Percentiles rank a stretch among this genome's conserved stretches.
These are phyloP conservation scores for Suillus paluster DNA, from an alignment of 768 basidiomycete genomes.

Conservation along the genomic window DNA sequence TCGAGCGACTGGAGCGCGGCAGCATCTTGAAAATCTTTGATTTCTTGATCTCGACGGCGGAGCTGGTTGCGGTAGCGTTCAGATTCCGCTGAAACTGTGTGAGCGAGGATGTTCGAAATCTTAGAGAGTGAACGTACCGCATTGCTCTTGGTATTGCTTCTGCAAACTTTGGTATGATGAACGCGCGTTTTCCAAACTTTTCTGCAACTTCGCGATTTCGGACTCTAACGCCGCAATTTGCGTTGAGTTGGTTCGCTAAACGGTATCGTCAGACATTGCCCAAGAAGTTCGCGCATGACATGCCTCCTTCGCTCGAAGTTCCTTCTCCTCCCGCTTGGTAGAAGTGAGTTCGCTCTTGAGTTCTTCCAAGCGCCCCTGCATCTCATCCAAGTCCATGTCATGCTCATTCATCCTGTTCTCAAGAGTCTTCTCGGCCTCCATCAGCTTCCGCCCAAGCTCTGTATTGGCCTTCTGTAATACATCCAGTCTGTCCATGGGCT, in stretches of 20 bases:
- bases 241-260: conserved; percentile 61
- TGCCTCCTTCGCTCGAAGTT: conserved; percentile 86
- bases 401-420: conserved; percentile 73
- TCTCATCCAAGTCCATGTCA: conserved; percentile 82
- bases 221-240: conserved; percentile 76
- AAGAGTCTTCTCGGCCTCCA: conserved; percentile 73
- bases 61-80: conserved; percentile 79
- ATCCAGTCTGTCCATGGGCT: conserved; percentile 73
- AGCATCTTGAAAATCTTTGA: conserved; percentile 66
- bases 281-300: conserved; percentile 18
- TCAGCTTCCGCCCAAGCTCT: conserved; percentile 75
- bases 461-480: conserved; percentile 72
- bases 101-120: neutral
- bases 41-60: conserved; percentile 73
- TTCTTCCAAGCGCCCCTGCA: conserved; percentile 80
- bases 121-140: conserved; percentile 53
- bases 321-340: conserved; percentile 92
- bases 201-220: conserved; percentile 78
- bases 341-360: conserved; percentile 73
- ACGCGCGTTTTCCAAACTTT: conserved; percentile 73
- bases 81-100: conserved; percentile 57
- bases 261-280: conserved; percentile 9
- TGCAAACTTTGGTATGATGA: conserved; percentile 77
- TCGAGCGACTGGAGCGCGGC: conserved; percentile 68
- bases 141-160: conserved; percentile 89